Evolutionary conservation across 2,329 filamentous ascomycete genomes (phyloP), one percentile per base, ranked within the genome.

Genomic region (Colletotrichum orbiculare): DNA sequence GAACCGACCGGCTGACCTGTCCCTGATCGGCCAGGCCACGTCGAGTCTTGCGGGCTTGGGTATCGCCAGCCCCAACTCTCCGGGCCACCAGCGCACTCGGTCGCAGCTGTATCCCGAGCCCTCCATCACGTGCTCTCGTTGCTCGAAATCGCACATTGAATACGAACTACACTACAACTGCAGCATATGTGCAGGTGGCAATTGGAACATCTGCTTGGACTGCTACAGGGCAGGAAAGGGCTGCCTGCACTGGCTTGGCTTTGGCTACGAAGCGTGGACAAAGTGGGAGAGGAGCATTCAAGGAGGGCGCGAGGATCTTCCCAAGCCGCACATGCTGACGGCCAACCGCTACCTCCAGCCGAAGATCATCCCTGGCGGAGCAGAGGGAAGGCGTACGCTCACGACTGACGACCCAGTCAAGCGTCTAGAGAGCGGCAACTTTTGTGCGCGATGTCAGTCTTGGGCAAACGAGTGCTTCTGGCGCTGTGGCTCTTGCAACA

Each of bases 141-240:
- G 95, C 74, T 79, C 82, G 17, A 90, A 85, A 68, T 72, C 82
- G 6, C 86, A 94, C 66, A 94, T 97, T 42, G 91, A 97, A 74
- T 93, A 97, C 70, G 88, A 93, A 8, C 79, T 97, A 2, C 93
- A 97, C 76, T 97, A 95, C 77, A 91, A 91, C 73, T 98, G 95
- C 76, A 76, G 79, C 2, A 82, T 83, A 54, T 97, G 95, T 75
- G 82, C 86, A 13, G 79, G 83, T 6, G 93, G 92, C 1, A 81
- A 87, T 50, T 97, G 90, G 82, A 91, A 94, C 73, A 81, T 97
- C 10, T 98, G 95, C 73, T 78, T 91, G 2, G 84, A 84, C 68
- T 98, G 95, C 79, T 97, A 96, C 75, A 89, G 93, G 35, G 75
- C 81, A 11, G 90, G 90, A 8, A 87, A 87, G 72, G 94, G 94